Base-by-base conservation (phyloP, 140 eudicot genomes). In the Anethum foeniculum region DNA sequence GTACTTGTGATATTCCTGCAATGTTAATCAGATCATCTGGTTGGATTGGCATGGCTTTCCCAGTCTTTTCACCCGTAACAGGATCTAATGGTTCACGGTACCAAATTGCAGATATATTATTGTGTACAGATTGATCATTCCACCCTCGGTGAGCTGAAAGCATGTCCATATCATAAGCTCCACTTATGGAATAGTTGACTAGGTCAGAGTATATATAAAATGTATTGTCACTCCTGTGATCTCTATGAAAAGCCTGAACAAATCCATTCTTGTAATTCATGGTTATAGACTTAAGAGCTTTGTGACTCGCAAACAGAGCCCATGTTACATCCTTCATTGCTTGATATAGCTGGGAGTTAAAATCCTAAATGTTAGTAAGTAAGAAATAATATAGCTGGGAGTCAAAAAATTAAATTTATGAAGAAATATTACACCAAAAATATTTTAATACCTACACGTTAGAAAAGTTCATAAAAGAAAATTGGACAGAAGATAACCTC, bases 221-320 rank as follows among this genome's bases (percentile, higher is more conserved):
- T 64, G 99, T 93, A 78, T 88, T 90, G 81, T 91, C 88, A 77
- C 92, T 91, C 80, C 87, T 93, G 62, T 91, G 97, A 85, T 95
- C 93, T 83, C 98, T 86, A 82, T 95, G 99, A 77, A 95, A 95
- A 28, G 97, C 99, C 81, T 95, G 99, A 80, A 95, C 99, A 83
- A 95, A 95, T 11, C 99, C 99, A 71, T 95, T 95, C 77, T 84
- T 86, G 88, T 95, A 95, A 43, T 90, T 93, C 80, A 95, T 86
- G 14, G 99, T 88, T 68, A 95, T 88, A 32, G 99, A 88, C 62
- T 90, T 92, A 12, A 95, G 96, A 81, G 99, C 97, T 85, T 75
- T 91, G 32, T 87, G 97, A 86, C 99, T 90, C 58, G 92, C 91
- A 77, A 95, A 95, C 80, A 93, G 77, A 7, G 99, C 99, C 99